Percentiles rank a stretch among this genome's conserved stretches.
These are phyloP conservation scores for Aspergillus neotritici DNA, from an alignment of 2,329 filamentous ascomycete species.

Conservation along the genomic window DNA sequence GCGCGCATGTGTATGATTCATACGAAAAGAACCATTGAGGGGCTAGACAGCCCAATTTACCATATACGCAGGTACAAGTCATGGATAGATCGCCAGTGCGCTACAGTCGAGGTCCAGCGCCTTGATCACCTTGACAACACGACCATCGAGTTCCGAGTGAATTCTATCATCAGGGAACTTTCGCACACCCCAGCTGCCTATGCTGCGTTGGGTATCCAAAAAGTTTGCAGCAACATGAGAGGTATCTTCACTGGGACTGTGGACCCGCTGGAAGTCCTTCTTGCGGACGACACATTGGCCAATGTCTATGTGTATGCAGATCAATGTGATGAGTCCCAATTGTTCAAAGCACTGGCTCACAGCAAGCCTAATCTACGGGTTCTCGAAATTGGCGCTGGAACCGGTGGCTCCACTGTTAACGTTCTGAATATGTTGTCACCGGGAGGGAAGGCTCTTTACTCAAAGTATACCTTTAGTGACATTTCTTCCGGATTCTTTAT, in stretches of 20 bases:
- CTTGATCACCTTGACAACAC: constrained; percentile 2
- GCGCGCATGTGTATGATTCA: constrained; percentile 12
- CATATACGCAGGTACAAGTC: no score
- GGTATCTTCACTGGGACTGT: background rate
- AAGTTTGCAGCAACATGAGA: background rate
- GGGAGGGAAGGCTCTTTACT: constrained; percentile 2
- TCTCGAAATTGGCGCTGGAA: constrained; percentile 19
- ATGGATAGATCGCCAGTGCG: no score
- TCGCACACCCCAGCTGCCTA: background rate
- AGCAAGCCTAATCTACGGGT: no score
- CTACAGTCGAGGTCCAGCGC: no score
- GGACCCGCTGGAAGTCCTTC: background rate
- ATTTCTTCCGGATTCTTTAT: constrained; percentile 21
- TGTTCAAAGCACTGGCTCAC: no score
- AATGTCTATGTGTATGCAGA: no score
- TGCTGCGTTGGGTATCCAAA: constrained; percentile 1
- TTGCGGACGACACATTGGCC: background rate
- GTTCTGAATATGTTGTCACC: constrained; percentile 2
- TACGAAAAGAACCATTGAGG: no score
- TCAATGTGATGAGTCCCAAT: no score
- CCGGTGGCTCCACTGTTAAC: constrained; percentile 10
- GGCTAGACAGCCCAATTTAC: no score
- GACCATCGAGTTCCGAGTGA: constrained; percentile 2
- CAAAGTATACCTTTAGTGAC: constrained; percentile 19
- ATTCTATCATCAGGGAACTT: no score